Evolutionary conservation across 192 early-diverging fungal species (phyloP), one percentile per base, ranked within the genome.

Genomic region (Dispira simplex): DNA sequence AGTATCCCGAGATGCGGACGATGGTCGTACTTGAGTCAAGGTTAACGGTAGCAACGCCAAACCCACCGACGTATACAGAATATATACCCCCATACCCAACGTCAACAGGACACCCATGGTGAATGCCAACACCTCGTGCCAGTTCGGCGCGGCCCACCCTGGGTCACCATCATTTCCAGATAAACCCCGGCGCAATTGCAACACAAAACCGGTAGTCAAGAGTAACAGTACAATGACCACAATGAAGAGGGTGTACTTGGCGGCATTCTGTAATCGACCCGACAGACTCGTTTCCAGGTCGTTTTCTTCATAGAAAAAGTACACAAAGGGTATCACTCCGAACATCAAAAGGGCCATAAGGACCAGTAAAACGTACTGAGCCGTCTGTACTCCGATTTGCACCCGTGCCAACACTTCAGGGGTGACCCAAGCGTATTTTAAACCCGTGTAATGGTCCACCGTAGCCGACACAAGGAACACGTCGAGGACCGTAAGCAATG

Each of bases 231-330:
- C 70, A 28, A 84, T 73, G 28, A 73, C 46, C 21, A 81, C 67
- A 46, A 79, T 82, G 44, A 82, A 75, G 9, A 65, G 59, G n/a
- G 83, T 82, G 54, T 81, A 82, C 62, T 80, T 80, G 49, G 78
- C 62, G 3, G 83, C 74, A 0, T 68, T 74, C 6, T 48, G 26
- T 10, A 79, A 27, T 3, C 83, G 70, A 26, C 77, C 64, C 0
- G 58, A 39, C 0, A 64, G 45, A 11, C 70, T 63, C 43, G 72
- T 67, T 25, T 71, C 75, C 23, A 80, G 76, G 25, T 80, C 76
- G 11, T 75, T 63, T 44, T 80, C 79, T 53, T 84, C 83, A 69
- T 67, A 84, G 66, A 74, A 84, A 56, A 82, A 82, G 49, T 84
- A 84, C 20, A 77, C 71, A 46, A 84, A 77, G 2, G 83, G 83